Evolutionary conservation across 1,139 yeast species (phyloP), one percentile per base, ranked within the genome.

Genomic region (Candida sp.): DNA sequence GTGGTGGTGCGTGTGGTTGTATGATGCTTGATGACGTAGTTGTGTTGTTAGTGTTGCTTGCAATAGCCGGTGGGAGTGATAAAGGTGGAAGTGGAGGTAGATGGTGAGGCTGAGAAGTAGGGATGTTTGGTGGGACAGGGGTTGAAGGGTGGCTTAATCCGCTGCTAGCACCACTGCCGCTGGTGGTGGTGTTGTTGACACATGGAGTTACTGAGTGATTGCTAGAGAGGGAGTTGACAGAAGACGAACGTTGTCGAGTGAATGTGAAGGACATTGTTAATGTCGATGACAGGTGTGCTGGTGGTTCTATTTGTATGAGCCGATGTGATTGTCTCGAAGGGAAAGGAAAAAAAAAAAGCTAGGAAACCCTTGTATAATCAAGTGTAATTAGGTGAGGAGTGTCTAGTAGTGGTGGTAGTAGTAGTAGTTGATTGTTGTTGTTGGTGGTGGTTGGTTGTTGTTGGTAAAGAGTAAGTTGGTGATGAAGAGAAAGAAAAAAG

Each of bases 171-270:
- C 38, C 48, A 37, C 34, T 26, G 17, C 43, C 37, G 17, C 2
- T 17, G 17, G 1, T 17, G 17, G n/a, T n/a, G n/a, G 1, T 17
- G 33, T 38, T 48, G 7, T 23, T 25, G 32, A 46, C 35, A 23
- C 47, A 46, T 22, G 49, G 46, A 9, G 44, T 35, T 33, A 51
- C 37, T 9, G 70, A 66, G 28, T 66, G 70, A 31, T 57, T 61
- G 9, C 74, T 69, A 9, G 67, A 61, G 28, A 65, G 62, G 30
- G 77, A 71, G 55, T 68, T 72, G 51, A 70, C 63, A 12, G 77
- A 72, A 8, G 73, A 67, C n/a, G 76, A 70, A 39, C 78, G 62
- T 49, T 63, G 70, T 51, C 54, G 45, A 7, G 52, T 44, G 28
- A 40, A 51, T 11, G 53, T 48, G 17, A 45, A 50, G 34, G 56